Evolutionary conservation across 2,329 filamentous ascomycete genomes (phyloP), one percentile per base, ranked within the genome.

Genomic region (Gaeumannomyces tritici): DNA sequence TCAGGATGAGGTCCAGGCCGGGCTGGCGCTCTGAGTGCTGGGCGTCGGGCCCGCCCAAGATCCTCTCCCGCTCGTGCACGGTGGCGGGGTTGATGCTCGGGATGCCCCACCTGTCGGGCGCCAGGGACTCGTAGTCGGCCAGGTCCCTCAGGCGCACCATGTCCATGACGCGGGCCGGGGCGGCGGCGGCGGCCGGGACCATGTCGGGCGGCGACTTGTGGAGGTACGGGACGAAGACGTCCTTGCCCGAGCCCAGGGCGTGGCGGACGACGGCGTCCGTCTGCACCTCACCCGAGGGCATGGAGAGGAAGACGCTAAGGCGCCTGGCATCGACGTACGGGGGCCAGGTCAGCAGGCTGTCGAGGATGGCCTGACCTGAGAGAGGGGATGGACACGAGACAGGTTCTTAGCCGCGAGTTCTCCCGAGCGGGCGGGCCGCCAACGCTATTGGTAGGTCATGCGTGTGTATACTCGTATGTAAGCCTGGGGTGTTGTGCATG

Each of bases 221-320:
- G 61, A 96, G 88, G 72, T 95, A 97, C 0, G 95, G 95, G 59
- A 99, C 87, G 73, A 91, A 98, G 63, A 99, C 92, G 65, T 88
- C 80, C 76, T 98, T 99, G 54, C 90, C 91, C 4, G 80, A 74
- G 8, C 77, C 75, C 29, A 99, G 79, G 15, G 93, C 93, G 77
- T 97, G 85, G 31, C 85, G 84, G 11, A 98, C 91, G 62, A 98
- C 91, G 59, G 81, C 79, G 61, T 88, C 86, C 1, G 95, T 99
- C 68, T 92, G 90, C 29, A 96, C 83, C 76, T 99, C 95, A 28
- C 88, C 89, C 12, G 80, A 78, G 0, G 93, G 92, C 95, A 99
- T 99, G 13, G 93, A 95, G 21, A 99, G 80, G 73, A 96, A 99
- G 63, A 99, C 82, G 68, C 90, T 92, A 70, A 99, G 84, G 61